Percentiles rank a stretch among this genome's conserved stretches.
These are phyloP conservation scores for Panaeolus cyanescens DNA, from an alignment of 768 basidiomycete species.

Conservation along the genomic window DNA sequence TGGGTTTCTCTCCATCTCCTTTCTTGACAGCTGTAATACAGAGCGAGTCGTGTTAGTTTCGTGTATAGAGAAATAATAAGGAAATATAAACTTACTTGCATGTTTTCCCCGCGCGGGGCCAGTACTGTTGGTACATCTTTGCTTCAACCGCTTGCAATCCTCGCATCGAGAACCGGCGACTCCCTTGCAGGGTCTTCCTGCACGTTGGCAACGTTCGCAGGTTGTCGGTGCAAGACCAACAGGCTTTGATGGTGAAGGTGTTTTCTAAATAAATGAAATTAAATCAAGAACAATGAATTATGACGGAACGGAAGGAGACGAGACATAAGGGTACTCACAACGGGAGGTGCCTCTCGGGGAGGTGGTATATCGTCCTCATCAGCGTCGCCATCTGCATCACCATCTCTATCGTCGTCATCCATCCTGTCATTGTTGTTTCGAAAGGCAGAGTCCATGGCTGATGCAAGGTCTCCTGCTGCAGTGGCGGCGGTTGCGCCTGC, in stretches of 20 bases:
- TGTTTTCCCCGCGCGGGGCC: conserved; percentile 44
- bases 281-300: background rate
- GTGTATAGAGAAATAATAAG: background rate
- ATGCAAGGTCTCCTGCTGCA: conserved; percentile 29
- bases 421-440: conserved; percentile 24
- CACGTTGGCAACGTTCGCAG: conserved; percentile 47
- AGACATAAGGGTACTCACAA: conserved; percentile 15
- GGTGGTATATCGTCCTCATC: conserved; percentile 30
- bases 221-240: conserved; percentile 39
- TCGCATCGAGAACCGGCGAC: conserved; percentile 45
- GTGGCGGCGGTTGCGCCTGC: conserved; percentile 15
- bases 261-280: background rate
- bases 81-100: conserved; percentile 29
- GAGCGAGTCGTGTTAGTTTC: background rate
- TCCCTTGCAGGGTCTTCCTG: conserved; percentile 43
- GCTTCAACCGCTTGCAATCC: conserved; percentile 46
- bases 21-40: background rate
- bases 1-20: background rate
- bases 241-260: conserved; percentile 11
- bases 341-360: conserved; percentile 13
- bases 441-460: conserved; percentile 33
- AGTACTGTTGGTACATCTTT: conserved; percentile 48
- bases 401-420: conserved; percentile 23
- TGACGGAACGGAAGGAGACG: background rate
- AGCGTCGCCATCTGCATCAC: conserved; percentile 27